These are phyloP conservation scores for Thelonectria blattea DNA, from an alignment of 2,329 filamentous ascomycete genomes.

Conservation along the genomic window DNA sequence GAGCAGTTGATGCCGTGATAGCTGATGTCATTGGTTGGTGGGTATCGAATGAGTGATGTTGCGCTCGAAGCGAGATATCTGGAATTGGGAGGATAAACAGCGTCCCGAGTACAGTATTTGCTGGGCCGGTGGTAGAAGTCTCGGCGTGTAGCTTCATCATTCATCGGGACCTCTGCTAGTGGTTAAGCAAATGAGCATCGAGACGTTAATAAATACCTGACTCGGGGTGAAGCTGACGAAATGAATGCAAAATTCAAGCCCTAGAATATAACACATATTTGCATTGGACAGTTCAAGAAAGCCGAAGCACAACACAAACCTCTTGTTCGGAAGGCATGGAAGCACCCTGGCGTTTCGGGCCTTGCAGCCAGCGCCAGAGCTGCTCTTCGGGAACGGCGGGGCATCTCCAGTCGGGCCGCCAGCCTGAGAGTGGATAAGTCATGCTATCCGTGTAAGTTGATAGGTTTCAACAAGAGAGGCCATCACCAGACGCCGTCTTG, in stretches of 20 bases:
- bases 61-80: background rate
- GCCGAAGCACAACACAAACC: background rate
- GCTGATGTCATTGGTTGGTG: background rate
- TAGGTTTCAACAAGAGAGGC: background rate
- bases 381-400: constrained; percentile 8
- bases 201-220: too few relatives aligned
- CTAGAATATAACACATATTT: too few relatives aligned
- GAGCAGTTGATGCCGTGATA: background rate
- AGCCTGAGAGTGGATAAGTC: constrained; percentile 1
- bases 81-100: background rate
- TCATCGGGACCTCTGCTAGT: constrained; percentile 39
- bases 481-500: background rate
- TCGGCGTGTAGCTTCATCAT: background rate
- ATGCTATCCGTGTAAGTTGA: constrained; percentile 7
- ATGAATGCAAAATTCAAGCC: too few relatives aligned
- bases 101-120: background rate
- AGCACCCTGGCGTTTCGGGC: constrained; percentile 29
- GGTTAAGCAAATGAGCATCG: too few relatives aligned
- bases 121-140: background rate
- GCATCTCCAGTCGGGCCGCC: constrained; percentile 15
- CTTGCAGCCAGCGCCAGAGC: constrained; percentile 22
- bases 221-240: too few relatives aligned
- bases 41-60: background rate
- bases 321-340: background rate
- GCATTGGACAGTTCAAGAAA: background rate